phyloP scores from a whole-genome alignment of 148 eudicot genomes.

The Diospyros kaki region DNA sequence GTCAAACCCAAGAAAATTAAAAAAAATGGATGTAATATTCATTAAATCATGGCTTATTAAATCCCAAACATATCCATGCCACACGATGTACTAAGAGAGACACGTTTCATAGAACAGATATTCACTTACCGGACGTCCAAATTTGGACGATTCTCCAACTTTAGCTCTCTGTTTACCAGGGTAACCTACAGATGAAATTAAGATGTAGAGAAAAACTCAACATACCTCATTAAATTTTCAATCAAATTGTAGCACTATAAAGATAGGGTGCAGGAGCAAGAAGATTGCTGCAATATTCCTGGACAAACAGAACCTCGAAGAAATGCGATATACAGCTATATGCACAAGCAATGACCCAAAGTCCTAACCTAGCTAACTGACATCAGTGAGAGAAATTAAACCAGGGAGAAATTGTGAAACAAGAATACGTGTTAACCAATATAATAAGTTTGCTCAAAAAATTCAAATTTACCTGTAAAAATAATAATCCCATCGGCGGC shows the following conservation, averaged over 20 bases:
- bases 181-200: slow-evolving; percentile 21
- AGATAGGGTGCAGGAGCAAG: background rate
- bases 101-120: background rate
- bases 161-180: slow-evolving; percentile 40
- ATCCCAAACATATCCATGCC: background rate
- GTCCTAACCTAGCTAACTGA: too few relatives aligned
- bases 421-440: background rate
- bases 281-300: too few relatives aligned
- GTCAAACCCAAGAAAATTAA: slow-evolving; percentile 1
- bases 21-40: slow-evolving; percentile 3
- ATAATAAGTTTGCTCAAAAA: background rate
- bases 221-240: background rate
- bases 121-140: slow-evolving; percentile 44
- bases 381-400: too few relatives aligned
- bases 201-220: background rate
- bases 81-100: background rate
- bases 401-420: background rate
- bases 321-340: background rate
- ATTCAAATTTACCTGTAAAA: slow-evolving; percentile 30
- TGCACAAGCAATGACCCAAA: background rate
- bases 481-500: slow-evolving; percentile 38
- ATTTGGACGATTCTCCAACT: slow-evolving; percentile 38
- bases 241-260: slow-evolving; percentile 8
- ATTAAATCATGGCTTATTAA: background rate
- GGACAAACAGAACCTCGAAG: background rate